Evolutionary conservation across 2,329 filamentous ascomycete genomes (phyloP), one percentile per base, ranked within the genome.

Genomic region (Hypomyces perniciosus): DNA sequence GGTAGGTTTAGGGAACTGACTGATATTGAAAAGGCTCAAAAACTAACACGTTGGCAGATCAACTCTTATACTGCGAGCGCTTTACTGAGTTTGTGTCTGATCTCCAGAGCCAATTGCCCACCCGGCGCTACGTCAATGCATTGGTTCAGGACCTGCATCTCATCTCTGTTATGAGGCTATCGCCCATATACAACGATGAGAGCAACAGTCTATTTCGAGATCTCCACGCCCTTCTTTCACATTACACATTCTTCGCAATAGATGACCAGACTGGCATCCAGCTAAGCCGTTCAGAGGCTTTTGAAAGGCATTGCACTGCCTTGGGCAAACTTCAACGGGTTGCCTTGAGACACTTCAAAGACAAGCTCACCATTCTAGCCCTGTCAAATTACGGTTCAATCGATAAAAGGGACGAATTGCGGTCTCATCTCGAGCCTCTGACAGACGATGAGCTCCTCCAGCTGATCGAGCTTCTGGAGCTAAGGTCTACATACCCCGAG

Each of bases 381-480:
- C 72, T 99, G 37, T 93, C 93, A 13, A 97, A 99, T 64, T 95
- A 95, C 64, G 90, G 86, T 2, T 86, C 90, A 4, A 86, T 99
- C 55, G 86, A 91, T 57, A 85, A 88, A 62, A 79, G 89, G 40
- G 75, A 80, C 5, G 93, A 97, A 58, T 76, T 99, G 12, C 80
- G 86, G 62, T 78, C 80, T 27, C 85, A 96, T 56, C 72, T 99
- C 5, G 80, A 83, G 50, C 73, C 79, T 8, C 72, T 99, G 46
- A 79, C 81, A 3, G 89, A 95, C 58, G 77, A 78, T 0, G 92
- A 97, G 67, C 68, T 97, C 28, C 66, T 78, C 30, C 71, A 83
- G 48, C 74, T 99, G 4, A 86, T 86, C 57, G 69, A 72, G 2
- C 72, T 85, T 26, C 79, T 99, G 50, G 84, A 85, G n/a, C 77